Evolutionary conservation across 495 filamentous ascomycete genomes (phyloP), one percentile per base, ranked within the genome.

Genomic region (Zalerion maritima): DNA sequence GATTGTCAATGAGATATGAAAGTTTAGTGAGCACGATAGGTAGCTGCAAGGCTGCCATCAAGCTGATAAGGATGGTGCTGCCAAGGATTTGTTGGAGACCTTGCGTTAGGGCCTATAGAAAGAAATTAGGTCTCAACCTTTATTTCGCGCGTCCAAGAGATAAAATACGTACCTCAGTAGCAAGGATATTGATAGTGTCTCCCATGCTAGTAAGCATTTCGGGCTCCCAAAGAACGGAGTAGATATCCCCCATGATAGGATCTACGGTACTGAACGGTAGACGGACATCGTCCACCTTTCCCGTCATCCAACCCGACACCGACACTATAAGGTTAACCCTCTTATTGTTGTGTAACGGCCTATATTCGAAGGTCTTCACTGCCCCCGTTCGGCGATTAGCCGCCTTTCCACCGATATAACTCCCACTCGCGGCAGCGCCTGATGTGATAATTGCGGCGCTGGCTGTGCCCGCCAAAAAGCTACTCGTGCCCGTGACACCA

Each of bases 201-300:
- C 89, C 89, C 81, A 94, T 96, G 46, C 79, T 89, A 26, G 70
- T 78, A 38, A 99, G 67, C 86, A 99, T 92, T 41, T 99, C 89
- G 3, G 89, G 91, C 52, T 99, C 89, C 91, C 91, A 99, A 30
- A 87, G 62, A 6, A 99, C 75, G 0, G 91, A 96, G 55, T 96
- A 99, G 13, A 99, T 70, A 57, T 99, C 89, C 18, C 89, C 89
- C 89, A 99, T 96, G 35, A 94, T 71, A 0, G 89, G 85, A 51
- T 96, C 86, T 3, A 99, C 76, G 2, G 89, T 99, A 55, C 82
- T 92, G 52, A 73, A 99, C 9, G 89, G 89, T 36, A 99, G 50
- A 33, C 89, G 79, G 21, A 96, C 85, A 52, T 99, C 89, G 52
- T 99, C 89, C 21, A 91, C 74, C 48, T 91, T 94, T 33, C 89